Conservation (phyloP, 768 basidiomycete species). For the Suillus occidentalis region DNA sequence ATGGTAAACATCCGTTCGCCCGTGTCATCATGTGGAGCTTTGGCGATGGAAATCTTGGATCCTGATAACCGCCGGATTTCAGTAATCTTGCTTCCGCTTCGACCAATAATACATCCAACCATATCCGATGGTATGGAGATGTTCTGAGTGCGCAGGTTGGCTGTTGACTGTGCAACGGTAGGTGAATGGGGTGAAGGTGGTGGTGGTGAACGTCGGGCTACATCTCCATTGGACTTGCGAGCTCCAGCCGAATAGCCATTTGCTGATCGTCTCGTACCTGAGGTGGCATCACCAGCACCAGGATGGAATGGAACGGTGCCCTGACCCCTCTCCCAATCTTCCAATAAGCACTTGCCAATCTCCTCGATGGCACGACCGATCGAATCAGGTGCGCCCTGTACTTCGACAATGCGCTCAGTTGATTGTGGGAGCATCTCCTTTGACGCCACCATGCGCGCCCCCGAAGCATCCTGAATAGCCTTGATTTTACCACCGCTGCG, state of each 20-base stretch:
- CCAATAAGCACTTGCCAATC: slow-evolving; percentile 92
- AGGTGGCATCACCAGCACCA: slow-evolving; percentile 75
- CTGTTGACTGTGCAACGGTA: slow-evolving; percentile 54
- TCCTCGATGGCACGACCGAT: slow-evolving; percentile 94
- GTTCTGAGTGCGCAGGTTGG: slow-evolving; percentile 95
- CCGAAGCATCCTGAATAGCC: slow-evolving; percentile 94
- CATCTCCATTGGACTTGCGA: slow-evolving; percentile 69
- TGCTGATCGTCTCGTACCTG: slow-evolving; percentile 46
- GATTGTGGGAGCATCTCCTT: slow-evolving; percentile 99
- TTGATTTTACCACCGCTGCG: slow-evolving; percentile 97
- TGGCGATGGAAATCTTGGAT: slow-evolving; percentile 97
- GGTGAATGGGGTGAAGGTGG: slow-evolving; percentile 39
- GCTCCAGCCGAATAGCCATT: slow-evolving; percentile 51
- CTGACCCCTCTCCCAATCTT: slow-evolving; percentile 93
- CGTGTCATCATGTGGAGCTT: slow-evolving; percentile 98
- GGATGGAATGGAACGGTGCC: slow-evolving; percentile 98
- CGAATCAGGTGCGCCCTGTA: slow-evolving; percentile 89
- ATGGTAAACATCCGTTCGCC: slow-evolving; percentile 99
- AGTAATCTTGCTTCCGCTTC: slow-evolving; percentile 96
- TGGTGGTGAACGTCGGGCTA: slow-evolving; percentile 39
- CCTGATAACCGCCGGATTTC: slow-evolving; percentile 98
- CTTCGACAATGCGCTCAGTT: slow-evolving; percentile 97
- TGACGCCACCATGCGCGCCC: slow-evolving; percentile 96
- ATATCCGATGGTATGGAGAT: slow-evolving; percentile 99
- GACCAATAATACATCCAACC: slow-evolving; percentile 97